Evolutionary conservation across 2,329 filamentous ascomycete species (phyloP).

Genomic region (Xylariaceae sp.): DNA sequence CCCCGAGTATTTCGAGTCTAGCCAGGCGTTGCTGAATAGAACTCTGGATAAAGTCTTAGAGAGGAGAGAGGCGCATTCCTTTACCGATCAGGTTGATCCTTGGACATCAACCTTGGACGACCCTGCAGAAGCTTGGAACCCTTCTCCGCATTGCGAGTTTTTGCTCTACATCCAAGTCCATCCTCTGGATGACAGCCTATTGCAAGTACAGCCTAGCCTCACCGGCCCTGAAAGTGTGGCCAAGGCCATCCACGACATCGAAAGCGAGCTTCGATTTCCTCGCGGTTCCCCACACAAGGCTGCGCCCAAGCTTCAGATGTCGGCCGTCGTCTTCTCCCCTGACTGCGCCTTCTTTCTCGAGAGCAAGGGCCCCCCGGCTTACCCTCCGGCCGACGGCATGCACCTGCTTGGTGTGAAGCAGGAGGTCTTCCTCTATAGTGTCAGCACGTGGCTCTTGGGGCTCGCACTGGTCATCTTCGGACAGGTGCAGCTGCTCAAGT

Average conservation of each 20-base stretch:
- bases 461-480: conserved; percentile 49
- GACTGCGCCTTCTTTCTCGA: conserved; percentile 62
- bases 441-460: conserved; percentile 52
- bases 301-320: conserved; percentile 54
- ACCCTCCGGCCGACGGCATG: conserved; percentile 39
- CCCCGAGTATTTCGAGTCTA: conserved; percentile 47
- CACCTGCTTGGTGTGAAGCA: conserved; percentile 55
- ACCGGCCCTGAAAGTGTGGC: conserved; percentile 27
- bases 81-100: conserved; percentile 56
- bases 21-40: conserved; percentile 60
- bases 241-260: conserved; percentile 45
- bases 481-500: conserved; percentile 55
- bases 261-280: conserved; percentile 55
- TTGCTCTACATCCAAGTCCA: conserved; percentile 78
- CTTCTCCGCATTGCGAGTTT: conserved; percentile 77
- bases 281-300: conserved; percentile 48
- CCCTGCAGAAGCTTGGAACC: conserved; percentile 48
- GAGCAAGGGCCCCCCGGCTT: conserved; percentile 54
- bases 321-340: conserved; percentile 57
- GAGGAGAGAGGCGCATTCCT: conserved; percentile 50
- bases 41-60: conserved; percentile 62
- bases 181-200: conserved; percentile 36
- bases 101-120: conserved; percentile 67
- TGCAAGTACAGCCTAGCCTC: conserved; percentile 25
- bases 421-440: conserved; percentile 48